Conservation (phyloP, 1,139 yeast genomes). For the Saccharomyces hybrid region DNA sequence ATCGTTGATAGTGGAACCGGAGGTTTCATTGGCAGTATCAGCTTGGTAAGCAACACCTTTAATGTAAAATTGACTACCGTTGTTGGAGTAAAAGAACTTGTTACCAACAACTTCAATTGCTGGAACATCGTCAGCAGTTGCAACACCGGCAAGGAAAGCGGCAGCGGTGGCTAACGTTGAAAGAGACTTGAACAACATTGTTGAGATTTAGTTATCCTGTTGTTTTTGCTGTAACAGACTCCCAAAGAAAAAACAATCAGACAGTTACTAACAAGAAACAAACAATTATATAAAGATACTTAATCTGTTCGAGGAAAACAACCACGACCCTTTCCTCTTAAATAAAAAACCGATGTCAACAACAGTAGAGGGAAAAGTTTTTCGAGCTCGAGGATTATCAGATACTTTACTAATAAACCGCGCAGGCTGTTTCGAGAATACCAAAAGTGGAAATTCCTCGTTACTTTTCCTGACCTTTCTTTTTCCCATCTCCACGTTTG, state of each 20-base stretch:
- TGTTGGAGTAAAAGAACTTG: constrained; percentile 63
- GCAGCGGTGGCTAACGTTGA: constrained; percentile 32
- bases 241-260: background rate
- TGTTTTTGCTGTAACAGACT: background rate
- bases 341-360: background rate
- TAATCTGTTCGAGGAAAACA: background rate
- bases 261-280: background rate
- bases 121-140: constrained; percentile 39
- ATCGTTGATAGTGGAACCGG: constrained; percentile 46
- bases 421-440: background rate
- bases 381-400: background rate
- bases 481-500: background rate
- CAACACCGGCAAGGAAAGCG: constrained; percentile 30
- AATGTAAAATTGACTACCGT: constrained; percentile 69
- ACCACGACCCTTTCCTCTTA: background rate
- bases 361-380: background rate
- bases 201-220: constrained; percentile 1
- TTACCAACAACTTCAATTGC: constrained; percentile 52
- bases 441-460: background rate
- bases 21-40: constrained; percentile 50
- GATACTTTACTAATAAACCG: background rate
- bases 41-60: constrained; percentile 76
- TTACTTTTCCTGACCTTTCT: background rate
- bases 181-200: constrained; percentile 45
- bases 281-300: background rate